phyloP scores from a whole-genome alignment of 345 rosid species.

The Syzygium oleosum region DNA sequence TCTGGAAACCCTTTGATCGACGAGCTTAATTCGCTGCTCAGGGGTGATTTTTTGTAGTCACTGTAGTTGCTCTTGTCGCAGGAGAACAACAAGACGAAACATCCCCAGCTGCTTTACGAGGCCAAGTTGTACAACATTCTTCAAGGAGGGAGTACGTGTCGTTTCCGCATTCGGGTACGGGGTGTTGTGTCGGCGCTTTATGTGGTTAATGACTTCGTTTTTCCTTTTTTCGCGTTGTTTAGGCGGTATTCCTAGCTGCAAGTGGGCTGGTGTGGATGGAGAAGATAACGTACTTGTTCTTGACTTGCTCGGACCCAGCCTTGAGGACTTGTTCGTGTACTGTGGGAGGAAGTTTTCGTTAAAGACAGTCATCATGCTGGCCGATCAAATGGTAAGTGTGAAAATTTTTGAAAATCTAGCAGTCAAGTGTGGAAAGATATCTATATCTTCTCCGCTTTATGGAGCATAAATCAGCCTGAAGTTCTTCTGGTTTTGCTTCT shows the following conservation, averaged over 20 bases:
- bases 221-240: neutral
- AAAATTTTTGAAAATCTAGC: neutral
- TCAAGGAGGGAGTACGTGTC: conserved; percentile 75
- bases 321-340: conserved; percentile 83
- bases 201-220: neutral
- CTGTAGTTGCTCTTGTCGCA: conserved; percentile 8
- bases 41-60: neutral
- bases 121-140: conserved; percentile 75
- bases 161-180: neutral
- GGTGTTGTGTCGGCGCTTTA: no score
- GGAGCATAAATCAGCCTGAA: neutral
- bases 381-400: conserved; percentile 80
- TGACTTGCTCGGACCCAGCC: conserved; percentile 92
- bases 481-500: neutral
- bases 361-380: conserved; percentile 82
- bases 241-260: conserved; percentile 82
- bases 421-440: neutral
- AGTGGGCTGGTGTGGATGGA: conserved; percentile 84
- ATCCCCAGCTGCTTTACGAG: conserved; percentile 84
- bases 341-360: conserved; percentile 85
- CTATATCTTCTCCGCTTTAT: neutral
- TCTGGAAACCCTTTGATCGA: neutral
- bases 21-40: neutral
- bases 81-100: conserved; percentile 84
- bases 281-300: conserved; percentile 71